These are phyloP conservation scores for Thelephora aurantiotincta DNA, from an alignment of 768 basidiomycete species.

Conservation along the genomic window DNA sequence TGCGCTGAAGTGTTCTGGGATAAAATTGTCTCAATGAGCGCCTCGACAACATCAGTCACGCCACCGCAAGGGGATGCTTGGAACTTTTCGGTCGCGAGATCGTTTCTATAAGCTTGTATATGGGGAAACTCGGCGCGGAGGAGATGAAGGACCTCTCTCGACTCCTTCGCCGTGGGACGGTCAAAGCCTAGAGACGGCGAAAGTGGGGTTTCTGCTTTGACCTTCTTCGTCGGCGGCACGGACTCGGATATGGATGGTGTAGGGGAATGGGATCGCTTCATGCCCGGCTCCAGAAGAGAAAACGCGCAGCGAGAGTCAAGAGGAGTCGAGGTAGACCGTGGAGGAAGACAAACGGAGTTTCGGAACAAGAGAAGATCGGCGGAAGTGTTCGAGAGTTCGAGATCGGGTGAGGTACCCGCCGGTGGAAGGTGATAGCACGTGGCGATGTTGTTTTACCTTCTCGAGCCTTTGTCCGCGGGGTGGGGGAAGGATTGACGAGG, in stretches of 20 bases:
- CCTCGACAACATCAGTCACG: slow-evolving; percentile 40
- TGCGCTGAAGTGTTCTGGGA: slow-evolving; percentile 42
- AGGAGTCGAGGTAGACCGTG: slow-evolving; percentile 6
- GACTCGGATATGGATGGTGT: slow-evolving; percentile 1
- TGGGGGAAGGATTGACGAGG: no score
- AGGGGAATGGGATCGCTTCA: slow-evolving; percentile 4
- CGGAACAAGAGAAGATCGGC: neutral
- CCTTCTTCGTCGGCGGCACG: slow-evolving; percentile 24
- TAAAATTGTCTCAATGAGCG: slow-evolving; percentile 43
- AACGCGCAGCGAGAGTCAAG: slow-evolving; percentile 8
- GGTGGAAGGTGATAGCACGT: no score
- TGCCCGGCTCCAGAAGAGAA: neutral
- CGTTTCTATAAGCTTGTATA: slow-evolving; percentile 19
- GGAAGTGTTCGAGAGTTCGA: neutral
- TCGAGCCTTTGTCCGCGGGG: no score
- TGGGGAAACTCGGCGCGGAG: slow-evolving; percentile 12
- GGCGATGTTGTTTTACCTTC: no score
- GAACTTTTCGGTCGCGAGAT: slow-evolving; percentile 15
- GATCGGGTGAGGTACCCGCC: no score
- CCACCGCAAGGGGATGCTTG: slow-evolving; percentile 29
- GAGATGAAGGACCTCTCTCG: slow-evolving; percentile 24
- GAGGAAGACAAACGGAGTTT: neutral
- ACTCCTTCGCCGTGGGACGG: slow-evolving; percentile 31
- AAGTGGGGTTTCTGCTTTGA: slow-evolving; percentile 26
- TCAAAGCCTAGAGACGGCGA: slow-evolving; percentile 35